Base-by-base conservation (phyloP, 345 rosid species). In the Dovyalis caffra region DNA sequence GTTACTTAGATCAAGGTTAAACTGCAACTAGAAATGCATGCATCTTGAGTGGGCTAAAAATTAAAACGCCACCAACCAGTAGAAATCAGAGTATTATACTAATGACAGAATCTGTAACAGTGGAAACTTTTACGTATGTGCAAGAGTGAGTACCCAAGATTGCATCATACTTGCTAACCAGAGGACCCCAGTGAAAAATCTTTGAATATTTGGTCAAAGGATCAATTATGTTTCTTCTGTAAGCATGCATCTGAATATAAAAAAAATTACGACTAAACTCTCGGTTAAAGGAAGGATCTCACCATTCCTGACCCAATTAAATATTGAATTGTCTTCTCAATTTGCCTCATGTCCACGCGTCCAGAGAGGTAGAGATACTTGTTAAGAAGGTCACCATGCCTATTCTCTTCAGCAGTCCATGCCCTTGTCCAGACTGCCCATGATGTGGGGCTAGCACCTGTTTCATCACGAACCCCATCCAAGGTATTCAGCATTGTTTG, bases 381-480 rank as follows among this genome's bases (percentile, higher is more conserved):
- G 62, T 87, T 87, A 65, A 90, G 90, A 21, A 90, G 88, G 74
- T 90, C 94, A n/a, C 92, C 92, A 16, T 90, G 94, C 74, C 94
- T 80, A 51, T 90, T 90, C 78, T 90, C 94, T 82, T 90, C 94
- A 38, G 94, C 94, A 6, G 90, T 88, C 94, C 94, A 90, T 26
- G 88, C 89, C 79, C 92, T 84, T 0, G 89, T 87, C 94, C 94
- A 90, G 33, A 85, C 53, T 11, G 90, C 92, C 94, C 94, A 90
- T 29, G 99, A 53, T 61, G 88, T 86, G 53, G 34, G 93, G 80
- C 98, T 95, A 32, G 95, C 98, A 10, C 97, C 95, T 2, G 93
- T 92, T 74, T 90, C 95, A 82, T 92, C 97, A 65, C 91, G 76
- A 58, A 85, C 90, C 32, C 92, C 97, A 70, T 92, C 97, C 38